Evolutionary conservation across 352 stramenopile species (phyloP).

Genomic region (Pythium insidiosum): DNA sequence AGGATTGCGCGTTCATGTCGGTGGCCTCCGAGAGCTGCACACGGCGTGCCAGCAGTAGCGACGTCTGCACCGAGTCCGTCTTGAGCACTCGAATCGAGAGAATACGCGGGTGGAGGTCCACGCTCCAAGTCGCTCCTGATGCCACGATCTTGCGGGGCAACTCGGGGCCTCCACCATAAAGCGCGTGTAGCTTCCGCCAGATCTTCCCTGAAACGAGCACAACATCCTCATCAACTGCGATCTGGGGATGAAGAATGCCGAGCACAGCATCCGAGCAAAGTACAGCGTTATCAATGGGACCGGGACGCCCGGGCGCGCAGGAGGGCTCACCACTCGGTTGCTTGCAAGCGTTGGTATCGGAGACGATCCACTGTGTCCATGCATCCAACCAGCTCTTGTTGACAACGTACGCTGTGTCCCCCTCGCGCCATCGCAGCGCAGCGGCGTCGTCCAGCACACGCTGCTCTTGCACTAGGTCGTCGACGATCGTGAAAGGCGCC

Average conservation of each 20-base stretch:
- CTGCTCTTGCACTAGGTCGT: conserved; percentile 30
- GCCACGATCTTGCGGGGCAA: conserved; percentile 40
- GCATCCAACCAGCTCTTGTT: conserved; percentile 46
- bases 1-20: conserved; percentile 43
- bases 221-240: conserved; percentile 30
- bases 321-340: conserved; percentile 1
- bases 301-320: background rate
- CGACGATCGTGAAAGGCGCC: conserved; percentile 47
- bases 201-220: conserved; percentile 31
- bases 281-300: conserved; percentile 8
- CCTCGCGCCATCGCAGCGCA: conserved; percentile 26
- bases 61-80: conserved; percentile 47
- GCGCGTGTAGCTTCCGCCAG: conserved; percentile 41
- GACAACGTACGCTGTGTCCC: conserved; percentile 42
- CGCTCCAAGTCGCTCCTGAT: conserved; percentile 3
- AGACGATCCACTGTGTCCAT: too few relatives aligned
- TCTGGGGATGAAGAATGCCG: conserved; percentile 24
- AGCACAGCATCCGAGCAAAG: conserved; percentile 9
- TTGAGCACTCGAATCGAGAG: conserved; percentile 48
- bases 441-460: conserved; percentile 26
- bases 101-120: conserved; percentile 49
- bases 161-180: conserved; percentile 48
- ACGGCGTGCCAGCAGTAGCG: conserved; percentile 40
- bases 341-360: conserved; percentile 21
- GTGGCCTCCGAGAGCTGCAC: conserved; percentile 30